These are phyloP conservation scores for Cadophora gregata DNA, from an alignment of 2,329 filamentous ascomycete species.

Conservation along the genomic window DNA sequence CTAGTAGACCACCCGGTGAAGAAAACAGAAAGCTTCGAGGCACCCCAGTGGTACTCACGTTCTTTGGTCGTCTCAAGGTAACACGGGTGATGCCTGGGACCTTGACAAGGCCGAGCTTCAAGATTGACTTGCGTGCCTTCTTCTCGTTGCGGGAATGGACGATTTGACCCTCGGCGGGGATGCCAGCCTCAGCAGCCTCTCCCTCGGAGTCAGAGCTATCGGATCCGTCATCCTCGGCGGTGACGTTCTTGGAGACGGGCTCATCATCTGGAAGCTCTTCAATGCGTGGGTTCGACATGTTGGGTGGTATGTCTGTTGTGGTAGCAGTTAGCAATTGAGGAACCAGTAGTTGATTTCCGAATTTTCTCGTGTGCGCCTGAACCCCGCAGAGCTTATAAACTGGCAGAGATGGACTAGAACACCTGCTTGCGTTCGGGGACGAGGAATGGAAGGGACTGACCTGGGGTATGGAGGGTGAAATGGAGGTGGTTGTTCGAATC, in stretches of 20 bases:
- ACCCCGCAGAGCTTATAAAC: slow-evolving; percentile 10
- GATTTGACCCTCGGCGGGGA: slow-evolving; percentile 83
- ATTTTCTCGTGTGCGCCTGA: slow-evolving; percentile 38
- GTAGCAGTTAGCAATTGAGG: slow-evolving; percentile 37
- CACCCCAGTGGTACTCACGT: slow-evolving; percentile 68
- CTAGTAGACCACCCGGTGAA: neutral
- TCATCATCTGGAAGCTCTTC: slow-evolving; percentile 96
- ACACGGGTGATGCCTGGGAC: slow-evolving; percentile 98
- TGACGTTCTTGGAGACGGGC: slow-evolving; percentile 75
- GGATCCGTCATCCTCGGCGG: slow-evolving; percentile 75
- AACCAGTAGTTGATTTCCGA: slow-evolving; percentile 32
- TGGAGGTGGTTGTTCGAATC: slow-evolving; percentile 22
- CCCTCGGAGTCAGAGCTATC: slow-evolving; percentile 76
- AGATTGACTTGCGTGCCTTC: slow-evolving; percentile 99
- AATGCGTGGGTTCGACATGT: slow-evolving; percentile 96
- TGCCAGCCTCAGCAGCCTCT: slow-evolving; percentile 68
- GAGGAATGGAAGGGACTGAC: slow-evolving; percentile 28
- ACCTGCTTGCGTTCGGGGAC: neutral
- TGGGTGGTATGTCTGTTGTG: slow-evolving; percentile 50
- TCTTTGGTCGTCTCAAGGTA: slow-evolving; percentile 97
- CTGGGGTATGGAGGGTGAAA: slow-evolving; percentile 24
- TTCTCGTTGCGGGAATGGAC: slow-evolving; percentile 99
- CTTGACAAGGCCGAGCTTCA: slow-evolving; percentile 96
- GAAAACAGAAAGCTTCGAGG: neutral
- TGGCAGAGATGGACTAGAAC: neutral